Evolutionary conservation across 768 basidiomycete species (phyloP).

Genomic region (Boletus pseudopeckii): DNA sequence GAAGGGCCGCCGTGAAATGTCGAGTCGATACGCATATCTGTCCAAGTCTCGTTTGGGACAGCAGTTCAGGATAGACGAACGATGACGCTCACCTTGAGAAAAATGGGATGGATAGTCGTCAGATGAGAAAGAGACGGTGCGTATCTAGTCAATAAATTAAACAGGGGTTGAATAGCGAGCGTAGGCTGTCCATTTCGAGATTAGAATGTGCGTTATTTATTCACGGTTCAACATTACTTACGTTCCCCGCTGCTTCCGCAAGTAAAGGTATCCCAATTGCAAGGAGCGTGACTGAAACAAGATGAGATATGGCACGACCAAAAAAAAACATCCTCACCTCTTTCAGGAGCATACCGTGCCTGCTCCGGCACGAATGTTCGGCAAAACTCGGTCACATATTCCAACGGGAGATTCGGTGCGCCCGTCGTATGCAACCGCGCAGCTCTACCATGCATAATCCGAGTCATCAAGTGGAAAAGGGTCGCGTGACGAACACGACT

Average conservation of each 20-base stretch:
- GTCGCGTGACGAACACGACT: slow-evolving; percentile 25
- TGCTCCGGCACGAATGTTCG: slow-evolving; percentile 56
- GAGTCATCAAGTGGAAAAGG: neutral
- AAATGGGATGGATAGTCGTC: slow-evolving; percentile 67
- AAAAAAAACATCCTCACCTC: slow-evolving; percentile 40
- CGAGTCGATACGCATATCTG: slow-evolving; percentile 57
- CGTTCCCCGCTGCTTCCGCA: slow-evolving; percentile 49
- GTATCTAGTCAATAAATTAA: slow-evolving; percentile 59
- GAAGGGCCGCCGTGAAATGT: slow-evolving; percentile 55
- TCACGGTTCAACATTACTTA: slow-evolving; percentile 32
- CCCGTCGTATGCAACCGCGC: slow-evolving; percentile 49
- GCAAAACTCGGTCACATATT: slow-evolving; percentile 57
- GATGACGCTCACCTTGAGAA: slow-evolving; percentile 50
- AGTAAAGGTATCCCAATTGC: slow-evolving; percentile 59
- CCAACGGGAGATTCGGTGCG: slow-evolving; percentile 39
- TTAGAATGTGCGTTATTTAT: neutral
- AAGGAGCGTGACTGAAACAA: slow-evolving; percentile 53
- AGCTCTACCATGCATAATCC: slow-evolving; percentile 38
- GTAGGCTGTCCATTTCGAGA: slow-evolving; percentile 35
- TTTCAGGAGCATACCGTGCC: slow-evolving; percentile 65
- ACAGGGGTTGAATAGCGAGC: slow-evolving; percentile 55
- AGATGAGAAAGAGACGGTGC: slow-evolving; percentile 54
- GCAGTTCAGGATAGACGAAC: neutral
- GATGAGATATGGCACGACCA: slow-evolving; percentile 1
- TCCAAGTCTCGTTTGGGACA: neutral